Base-by-base conservation (phyloP, 169 alveolate genomes). In the Haemoproteus tartakovskyi region DNA sequence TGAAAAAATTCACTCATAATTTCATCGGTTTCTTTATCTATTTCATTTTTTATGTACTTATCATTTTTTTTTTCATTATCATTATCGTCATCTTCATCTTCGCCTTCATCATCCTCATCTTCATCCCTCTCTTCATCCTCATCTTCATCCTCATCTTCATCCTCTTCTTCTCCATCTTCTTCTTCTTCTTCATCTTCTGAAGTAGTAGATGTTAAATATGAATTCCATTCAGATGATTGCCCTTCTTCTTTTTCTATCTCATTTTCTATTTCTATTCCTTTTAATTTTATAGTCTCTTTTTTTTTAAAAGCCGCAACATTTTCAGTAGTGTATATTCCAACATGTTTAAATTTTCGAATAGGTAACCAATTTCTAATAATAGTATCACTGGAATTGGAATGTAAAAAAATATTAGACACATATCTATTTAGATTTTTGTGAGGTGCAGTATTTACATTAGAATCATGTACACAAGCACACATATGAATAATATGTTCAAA, bases 381-480 rank as follows among this genome's bases (percentile, higher is more conserved):
- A 74, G 54, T 74, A 30, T 56, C 51, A 21, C 59, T 74, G 1
- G 84, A 45, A 12, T 36, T 51, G 16, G 59, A 74, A 38, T 74
- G 54, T 5, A 74, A 22, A 22, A 74, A 74, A 14, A 74, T 45
- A n/a, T 56, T 57, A n/a, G 84, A 45, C 26, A 43, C 46, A 57
- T 19, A 47, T 18, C 51, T 45, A n/a, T 45, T 57, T 3, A 74
- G 16, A 16, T 30, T 18, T 12, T 40, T 30, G 36, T 46, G 43
- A 29, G 9, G 12, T 2, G 19, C 21, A 45, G 50, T 22, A 2
- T 19, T 26, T 26, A 14, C 45, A 21, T 74, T 56, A 38, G 30
- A 46, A 12, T 74, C 78, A 38, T 74, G 84, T 5, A 74, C 84
- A 3, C 84, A 74, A 37, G 84, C 84, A 46, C 84, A 74, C 5